These are phyloP conservation scores for Lachnellula occidentalis DNA, from an alignment of 2,329 filamentous ascomycete genomes.

Conservation along the genomic window DNA sequence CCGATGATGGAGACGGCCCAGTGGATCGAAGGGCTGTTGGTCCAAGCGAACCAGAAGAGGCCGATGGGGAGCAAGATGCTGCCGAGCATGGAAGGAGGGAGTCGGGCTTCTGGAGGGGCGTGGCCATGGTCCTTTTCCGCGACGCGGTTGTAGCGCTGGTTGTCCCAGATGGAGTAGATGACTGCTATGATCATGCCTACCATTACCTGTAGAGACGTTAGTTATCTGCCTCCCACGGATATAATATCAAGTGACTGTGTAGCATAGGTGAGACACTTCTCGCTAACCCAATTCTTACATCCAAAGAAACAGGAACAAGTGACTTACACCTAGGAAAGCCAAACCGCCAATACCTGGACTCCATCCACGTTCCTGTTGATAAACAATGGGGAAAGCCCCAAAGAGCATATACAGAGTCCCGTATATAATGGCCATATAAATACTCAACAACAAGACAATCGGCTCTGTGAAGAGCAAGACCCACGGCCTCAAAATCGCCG, in stretches of 20 bases:
- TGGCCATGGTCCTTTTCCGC: constrained; percentile 37
- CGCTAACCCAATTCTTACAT: background rate
- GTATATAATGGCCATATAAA: constrained; percentile 58
- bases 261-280: background rate
- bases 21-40: constrained; percentile 49
- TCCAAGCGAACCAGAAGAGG: constrained; percentile 67
- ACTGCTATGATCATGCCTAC: constrained; percentile 60
- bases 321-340: constrained; percentile 62
- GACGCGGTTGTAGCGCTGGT: constrained; percentile 45
- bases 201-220: background rate
- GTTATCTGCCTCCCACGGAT: background rate
- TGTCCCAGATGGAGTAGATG: constrained; percentile 48
- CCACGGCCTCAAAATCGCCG: constrained; percentile 80
- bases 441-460: constrained; percentile 66
- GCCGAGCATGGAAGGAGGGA: constrained; percentile 58
- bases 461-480: constrained; percentile 77
- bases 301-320: background rate
- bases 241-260: background rate
- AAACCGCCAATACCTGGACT: constrained; percentile 53
- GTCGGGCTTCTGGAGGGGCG: constrained; percentile 60
- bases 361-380: constrained; percentile 55
- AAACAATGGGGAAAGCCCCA: constrained; percentile 61
- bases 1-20: constrained; percentile 47
- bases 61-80: constrained; percentile 57
- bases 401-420: constrained; percentile 54